Evolutionary conservation across 2,329 filamentous ascomycete species (phyloP).

Genomic region (Apiospora saccharicola): DNA sequence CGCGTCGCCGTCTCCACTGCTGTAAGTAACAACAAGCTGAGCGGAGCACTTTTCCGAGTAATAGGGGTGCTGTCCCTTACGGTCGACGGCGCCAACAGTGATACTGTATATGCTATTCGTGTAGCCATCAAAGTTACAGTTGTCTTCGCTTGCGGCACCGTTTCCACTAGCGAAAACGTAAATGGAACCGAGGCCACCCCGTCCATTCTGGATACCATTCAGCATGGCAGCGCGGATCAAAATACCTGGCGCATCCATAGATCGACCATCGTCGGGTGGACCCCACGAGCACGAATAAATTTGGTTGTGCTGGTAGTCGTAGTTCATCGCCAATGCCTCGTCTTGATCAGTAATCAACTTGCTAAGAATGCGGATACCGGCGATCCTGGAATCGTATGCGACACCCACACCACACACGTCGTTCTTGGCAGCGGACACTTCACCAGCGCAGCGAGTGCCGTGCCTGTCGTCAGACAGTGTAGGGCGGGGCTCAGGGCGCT

Average conservation of each 20-base stretch:
- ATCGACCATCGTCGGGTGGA: slow-evolving; percentile 88
- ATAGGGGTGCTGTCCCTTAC: slow-evolving; percentile 86
- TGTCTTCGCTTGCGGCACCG: slow-evolving; percentile 84
- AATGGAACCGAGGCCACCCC: slow-evolving; percentile 83
- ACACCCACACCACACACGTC: slow-evolving; percentile 95
- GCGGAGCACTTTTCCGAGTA: slow-evolving; percentile 98
- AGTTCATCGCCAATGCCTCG: slow-evolving; percentile 92
- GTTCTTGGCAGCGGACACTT: slow-evolving; percentile 91
- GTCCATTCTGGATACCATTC: slow-evolving; percentile 88
- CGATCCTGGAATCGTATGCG: slow-evolving; percentile 89
- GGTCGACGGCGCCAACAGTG: slow-evolving; percentile 91
- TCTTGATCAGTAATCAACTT: slow-evolving; percentile 91
- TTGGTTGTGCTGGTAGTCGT: slow-evolving; percentile 87
- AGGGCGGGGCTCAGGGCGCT: slow-evolving; percentile 78
- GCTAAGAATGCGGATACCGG: slow-evolving; percentile 91
- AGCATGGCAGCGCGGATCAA: slow-evolving; percentile 91
- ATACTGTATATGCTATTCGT: slow-evolving; percentile 99
- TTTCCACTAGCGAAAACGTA: slow-evolving; percentile 98
- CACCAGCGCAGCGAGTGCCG: slow-evolving; percentile 92
- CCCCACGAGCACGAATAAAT: slow-evolving; percentile 99
- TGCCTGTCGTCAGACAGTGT: slow-evolving; percentile 86
- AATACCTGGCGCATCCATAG: slow-evolving; percentile 92
- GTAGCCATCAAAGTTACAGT: slow-evolving; percentile 99
- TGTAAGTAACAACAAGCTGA: slow-evolving; percentile 95
- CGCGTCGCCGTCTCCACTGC: slow-evolving; percentile 84